Conservation (phyloP, 2,329 filamentous ascomycete genomes). For the Pestalotiopsis sp. region DNA sequence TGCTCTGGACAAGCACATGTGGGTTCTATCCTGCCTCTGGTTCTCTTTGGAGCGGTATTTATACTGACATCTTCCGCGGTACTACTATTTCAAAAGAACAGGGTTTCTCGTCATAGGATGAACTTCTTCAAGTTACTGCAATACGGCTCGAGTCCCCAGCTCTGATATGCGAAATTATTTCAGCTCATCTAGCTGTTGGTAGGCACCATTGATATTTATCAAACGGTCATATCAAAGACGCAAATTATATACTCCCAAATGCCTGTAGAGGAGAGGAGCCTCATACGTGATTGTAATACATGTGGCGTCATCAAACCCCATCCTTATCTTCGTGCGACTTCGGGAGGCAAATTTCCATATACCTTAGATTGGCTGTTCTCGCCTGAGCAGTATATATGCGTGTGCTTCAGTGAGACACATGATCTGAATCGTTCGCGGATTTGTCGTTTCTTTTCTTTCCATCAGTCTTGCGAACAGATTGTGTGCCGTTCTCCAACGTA, state of each 20-base stretch:
- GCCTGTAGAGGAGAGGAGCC: background rate
- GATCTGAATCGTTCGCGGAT: too few species aligned
- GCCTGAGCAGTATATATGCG: background rate
- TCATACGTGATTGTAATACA: slow-evolving; percentile 3
- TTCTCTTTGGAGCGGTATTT: too few species aligned
- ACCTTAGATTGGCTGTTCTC: too few species aligned
- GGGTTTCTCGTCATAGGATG: too few species aligned
- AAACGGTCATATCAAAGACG: background rate
- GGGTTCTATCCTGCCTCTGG: background rate
- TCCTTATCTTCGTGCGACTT: background rate
- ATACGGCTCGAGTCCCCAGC: too few species aligned
- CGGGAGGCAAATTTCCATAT: background rate
- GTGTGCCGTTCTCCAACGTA: background rate
- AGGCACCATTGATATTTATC: background rate
- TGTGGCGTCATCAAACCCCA: slow-evolving; percentile 5
- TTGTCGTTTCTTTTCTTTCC: background rate
- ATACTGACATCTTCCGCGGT: too few species aligned
- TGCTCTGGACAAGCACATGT: background rate
- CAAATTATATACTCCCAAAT: background rate
- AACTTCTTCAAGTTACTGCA: too few species aligned
- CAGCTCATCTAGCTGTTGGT: too few species aligned
- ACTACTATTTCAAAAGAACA: too few species aligned
- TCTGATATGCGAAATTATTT: too few species aligned
- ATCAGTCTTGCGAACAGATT: background rate
- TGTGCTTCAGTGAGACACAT: too few species aligned